Evolutionary conservation across 2,329 filamentous ascomycete species (phyloP), one percentile per base, ranked within the genome.

Genomic region (Calonectria hawksworthii): DNA sequence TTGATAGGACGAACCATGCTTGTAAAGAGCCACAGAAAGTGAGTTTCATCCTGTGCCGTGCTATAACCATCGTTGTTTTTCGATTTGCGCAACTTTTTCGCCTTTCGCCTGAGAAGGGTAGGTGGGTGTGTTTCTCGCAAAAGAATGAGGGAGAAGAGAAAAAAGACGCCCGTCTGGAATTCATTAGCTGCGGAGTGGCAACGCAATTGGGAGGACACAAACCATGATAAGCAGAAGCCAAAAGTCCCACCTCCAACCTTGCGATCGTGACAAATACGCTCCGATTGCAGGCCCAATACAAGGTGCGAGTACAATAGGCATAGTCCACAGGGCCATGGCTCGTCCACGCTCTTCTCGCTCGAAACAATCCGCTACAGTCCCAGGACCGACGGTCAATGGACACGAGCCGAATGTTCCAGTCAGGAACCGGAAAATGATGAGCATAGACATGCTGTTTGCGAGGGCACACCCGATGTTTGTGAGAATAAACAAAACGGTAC

Each of bases 361-460:
- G 41, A 93, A 87, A 80, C 93, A 85, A 81, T 94, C 92, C 18
- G 89, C 69, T 26, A 75, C 90, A 1, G 90, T 89, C 21, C 91
- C 91, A 34, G 89, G 90, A 7, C 91, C 92, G 77, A 92, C 90
- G 0, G 92, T 92, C 13, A 93, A 80, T 0, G 91, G 89, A 59
- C 88, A 89, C 0, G 88, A 88, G 13, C 89, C 90, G 77, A 92
- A 91, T 65, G 92, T 86, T 0, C 89, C 91, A 3, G 87, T 86
- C 74, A 92, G 90, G 82, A 93, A 93, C 10, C 92, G 87, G 8
- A 90, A 91, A 50, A 92, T 82, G 82, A 93, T 87, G 21, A 94
- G 81, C 0, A 91, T 91, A 77, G 91, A 88, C 61, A 76, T 76
- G 52, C 61, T 75, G n/a, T 23, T 73, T 10, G 73, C 69, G n/a